Evolutionary conservation across 1,284 basidiomycete species (phyloP).

Genomic region (Trichosporon asahii): DNA sequence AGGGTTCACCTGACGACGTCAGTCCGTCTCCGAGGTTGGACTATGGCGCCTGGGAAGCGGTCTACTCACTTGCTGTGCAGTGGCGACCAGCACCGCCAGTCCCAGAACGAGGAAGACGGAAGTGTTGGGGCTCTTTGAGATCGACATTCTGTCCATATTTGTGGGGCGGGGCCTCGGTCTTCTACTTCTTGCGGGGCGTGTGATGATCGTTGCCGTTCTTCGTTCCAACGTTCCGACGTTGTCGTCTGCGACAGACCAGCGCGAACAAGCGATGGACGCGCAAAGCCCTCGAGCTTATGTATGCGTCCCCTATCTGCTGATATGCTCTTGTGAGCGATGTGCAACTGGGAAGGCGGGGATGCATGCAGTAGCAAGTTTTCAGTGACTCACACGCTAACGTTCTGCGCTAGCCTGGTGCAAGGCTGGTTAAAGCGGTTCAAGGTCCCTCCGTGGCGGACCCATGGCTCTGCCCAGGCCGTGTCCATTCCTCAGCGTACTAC

Average conservation of each 20-base stretch:
- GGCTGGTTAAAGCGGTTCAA: neutral
- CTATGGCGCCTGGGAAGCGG: too few relatives aligned
- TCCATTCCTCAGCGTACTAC: neutral
- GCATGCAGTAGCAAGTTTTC: neutral
- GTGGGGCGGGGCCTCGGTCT: too few relatives aligned
- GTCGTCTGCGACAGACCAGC: neutral
- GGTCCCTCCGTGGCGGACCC: neutral
- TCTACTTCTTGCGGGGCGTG: too few relatives aligned
- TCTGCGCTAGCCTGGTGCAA: neutral
- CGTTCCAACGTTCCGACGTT: neutral
- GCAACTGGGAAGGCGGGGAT: neutral
- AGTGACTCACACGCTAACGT: neutral
- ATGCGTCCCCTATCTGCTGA: neutral
- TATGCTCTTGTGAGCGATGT: neutral
- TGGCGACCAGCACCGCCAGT: neutral
- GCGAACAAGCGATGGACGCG: neutral
- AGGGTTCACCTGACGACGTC: neutral
- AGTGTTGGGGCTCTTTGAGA: neutral
- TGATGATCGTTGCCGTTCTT: neutral
- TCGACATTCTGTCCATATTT: too few relatives aligned
- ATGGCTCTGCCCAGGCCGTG: neutral
- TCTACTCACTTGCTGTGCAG: neutral
- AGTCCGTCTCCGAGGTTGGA: neutral
- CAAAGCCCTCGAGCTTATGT: neutral
- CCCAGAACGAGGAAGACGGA: neutral